Conservation (phyloP, 1,284 basidiomycete genomes). For the Coriolopsis trogii region DNA sequence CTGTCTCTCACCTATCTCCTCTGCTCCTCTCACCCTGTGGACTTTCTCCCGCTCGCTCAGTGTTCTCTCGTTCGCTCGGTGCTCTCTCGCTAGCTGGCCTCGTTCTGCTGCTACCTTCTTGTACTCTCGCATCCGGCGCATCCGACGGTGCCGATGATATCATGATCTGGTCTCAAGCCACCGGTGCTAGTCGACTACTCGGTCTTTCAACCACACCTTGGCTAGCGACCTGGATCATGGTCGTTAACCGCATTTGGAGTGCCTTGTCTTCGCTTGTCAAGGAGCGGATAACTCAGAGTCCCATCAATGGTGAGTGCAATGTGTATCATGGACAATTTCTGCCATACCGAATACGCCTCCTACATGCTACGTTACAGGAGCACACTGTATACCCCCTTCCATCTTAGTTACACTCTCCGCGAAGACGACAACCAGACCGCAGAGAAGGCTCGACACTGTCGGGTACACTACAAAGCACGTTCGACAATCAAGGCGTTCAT, state of each 20-base stretch:
- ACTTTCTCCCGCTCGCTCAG: not conserved
- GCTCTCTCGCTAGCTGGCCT: no score
- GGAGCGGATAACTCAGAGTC: not conserved
- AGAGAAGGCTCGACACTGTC: not conserved
- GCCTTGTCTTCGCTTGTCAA: not conserved
- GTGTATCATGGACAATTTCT: not conserved
- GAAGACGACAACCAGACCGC: no score
- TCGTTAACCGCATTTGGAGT: not conserved
- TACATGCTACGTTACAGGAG: not conserved
- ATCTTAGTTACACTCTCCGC: not conserved
- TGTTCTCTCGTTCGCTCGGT: no score
- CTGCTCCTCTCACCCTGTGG: no score
- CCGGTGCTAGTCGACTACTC: no score
- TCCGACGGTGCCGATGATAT: no score
- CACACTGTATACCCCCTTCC: not conserved
- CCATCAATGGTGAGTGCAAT: not conserved
- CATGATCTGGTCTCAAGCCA: no score
- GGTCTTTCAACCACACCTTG: not conserved
- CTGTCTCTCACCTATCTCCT: not conserved
- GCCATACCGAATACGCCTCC: not conserved
- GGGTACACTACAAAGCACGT: not conserved
- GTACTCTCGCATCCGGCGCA: no score
- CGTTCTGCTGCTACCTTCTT: no score
- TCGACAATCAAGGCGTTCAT: slow-evolving; percentile 8
- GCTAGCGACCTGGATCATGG: not conserved